Base-by-base conservation (phyloP, 1,139 yeast genomes). In the Waltiozyma sp. region DNA sequence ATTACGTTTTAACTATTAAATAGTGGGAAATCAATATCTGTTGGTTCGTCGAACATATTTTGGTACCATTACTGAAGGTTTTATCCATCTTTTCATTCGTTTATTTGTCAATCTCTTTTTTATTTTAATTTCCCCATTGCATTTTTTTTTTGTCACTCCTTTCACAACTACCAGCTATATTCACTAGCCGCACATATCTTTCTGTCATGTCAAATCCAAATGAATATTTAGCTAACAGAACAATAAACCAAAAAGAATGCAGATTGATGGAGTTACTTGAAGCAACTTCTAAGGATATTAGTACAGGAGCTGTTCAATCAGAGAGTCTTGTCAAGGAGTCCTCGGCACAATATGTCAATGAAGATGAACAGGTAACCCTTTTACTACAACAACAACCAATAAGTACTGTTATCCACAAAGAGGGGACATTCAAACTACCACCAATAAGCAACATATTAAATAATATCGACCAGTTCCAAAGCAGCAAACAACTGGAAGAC, bases 381-480 rank as follows among this genome's bases (percentile, higher is more conserved):
- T 10, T 35, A n/a, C 16, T 35, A 18, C 37, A 35, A 7, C 37
- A 35, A 35, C 37, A 35, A 19, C 37, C 37, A 18, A 35, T 35
- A 18, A 35, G 37, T n/a, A 35, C 37, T 6, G 18, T 4, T 4
- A 35, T 35, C n/a, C 37, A 35, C 11, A 35, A 35, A 19, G 37
- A 35, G 16, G 37, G 37, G 9, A 13, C 23, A 14, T 35, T 18
- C 23, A 35, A 35, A 10, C 41, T 55, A 7, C 59, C 59, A 2
- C 51, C 59, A 6, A 54, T 55, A 26, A 49, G 46, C 16, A 52
- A 49, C 35, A 53, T 55, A 1, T 40, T 55, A 7, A 47, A 49
- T 36, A 50, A 41, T 16, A 55, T 55, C 28, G 58, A 55, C 40
- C 44, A 45, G n/a, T 55, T 53, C 41, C 59, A 55, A 39, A 54